Evolutionary conservation across 352 stramenopile genomes (phyloP), one percentile per base, ranked within the genome.

Genomic region (Pythium dissimile): DNA sequence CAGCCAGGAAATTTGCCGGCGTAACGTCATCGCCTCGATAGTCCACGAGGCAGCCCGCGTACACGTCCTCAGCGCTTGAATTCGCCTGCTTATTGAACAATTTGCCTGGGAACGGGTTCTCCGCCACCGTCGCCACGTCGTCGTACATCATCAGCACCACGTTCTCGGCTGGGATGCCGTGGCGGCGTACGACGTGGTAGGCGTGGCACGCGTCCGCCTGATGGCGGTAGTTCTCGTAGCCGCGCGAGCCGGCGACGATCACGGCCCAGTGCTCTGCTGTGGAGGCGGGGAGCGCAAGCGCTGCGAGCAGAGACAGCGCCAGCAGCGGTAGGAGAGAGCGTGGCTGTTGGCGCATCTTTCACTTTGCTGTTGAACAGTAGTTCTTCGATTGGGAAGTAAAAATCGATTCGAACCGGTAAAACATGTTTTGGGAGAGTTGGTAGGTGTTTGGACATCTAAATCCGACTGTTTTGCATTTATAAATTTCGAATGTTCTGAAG

Each of bases 91-190:
- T 80, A 64, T 97, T 97, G 65, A 91, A 97, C 2, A 97, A 70
- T 68, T 93, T 67, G 0, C 89, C 91, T 0, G 80, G 84, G 59
- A 92, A 93, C 24, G 91, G 89, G 46, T 97, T 97, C 27, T 75
- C 56, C n/a, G 71, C 43, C 58, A 80, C 72, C 53, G 62, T 70
- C 1, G 88, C 87, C 18, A 91, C 85, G 62, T 97, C 91, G 65
- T 97, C 86, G 71, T 93, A 95, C 83, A 94, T 96, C 88, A 97
- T 95, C 35, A 96, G 81, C 54, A 97, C 80, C 32, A 97, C 89
- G 56, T 95, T 91, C 47, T 95, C 84, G 16, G 51, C 68, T 8
- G 86, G 80, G 38, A 97, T 95, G 5, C 90, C 90, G 54, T 96
- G 87, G 41, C 73, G 71, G 0, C 79, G 78, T 31, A 97, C 80